Percentiles rank a stretch among this genome's conserved stretches.
Evolutionary conservation across 225 moss, liverwort and hornwort species (phyloP).

Genomic region (Physcomitrellopsis africana): DNA sequence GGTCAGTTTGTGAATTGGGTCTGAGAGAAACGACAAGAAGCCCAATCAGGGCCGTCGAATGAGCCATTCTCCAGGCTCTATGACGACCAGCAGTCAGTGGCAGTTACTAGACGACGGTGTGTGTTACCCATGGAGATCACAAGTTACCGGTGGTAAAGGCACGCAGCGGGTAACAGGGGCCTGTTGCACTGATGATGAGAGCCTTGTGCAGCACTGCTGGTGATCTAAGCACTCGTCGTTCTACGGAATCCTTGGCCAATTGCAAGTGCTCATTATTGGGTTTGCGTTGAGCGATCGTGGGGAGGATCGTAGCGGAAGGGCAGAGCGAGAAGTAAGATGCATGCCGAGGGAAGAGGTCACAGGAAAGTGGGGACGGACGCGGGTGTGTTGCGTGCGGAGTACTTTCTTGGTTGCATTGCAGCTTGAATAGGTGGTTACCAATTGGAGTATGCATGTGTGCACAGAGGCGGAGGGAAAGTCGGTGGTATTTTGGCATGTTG

Average conservation of each 20-base stretch:
- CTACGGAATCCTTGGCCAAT: constrained; percentile 10
- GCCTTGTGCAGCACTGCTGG: constrained; percentile 38
- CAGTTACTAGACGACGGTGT: rapidly evolving
- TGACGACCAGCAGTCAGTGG: neutral
- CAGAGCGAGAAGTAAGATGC: constrained; percentile 14
- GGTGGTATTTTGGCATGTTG: neutral
- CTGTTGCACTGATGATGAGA: constrained; percentile 31
- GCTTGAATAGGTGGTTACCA: constrained; percentile 23
- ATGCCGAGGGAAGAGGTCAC: neutral
- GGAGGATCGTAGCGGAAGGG: neutral
- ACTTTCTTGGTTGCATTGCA: constrained; percentile 40
- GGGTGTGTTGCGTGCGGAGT: constrained; percentile 36
- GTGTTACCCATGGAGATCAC: rapidly evolving
- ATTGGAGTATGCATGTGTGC: constrained; percentile 31
- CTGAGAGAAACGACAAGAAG: too few species aligned
- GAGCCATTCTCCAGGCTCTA: too few species aligned
- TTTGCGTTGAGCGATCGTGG: neutral
- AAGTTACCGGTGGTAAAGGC: neutral
- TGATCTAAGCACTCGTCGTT: constrained; percentile 29
- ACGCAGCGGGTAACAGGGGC: constrained; percentile 27
- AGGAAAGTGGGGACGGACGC: neutral
- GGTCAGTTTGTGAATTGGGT: too few species aligned
- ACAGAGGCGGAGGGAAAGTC: neutral
- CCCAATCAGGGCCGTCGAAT: too few species aligned
- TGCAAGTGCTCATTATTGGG: neutral